Evolutionary conservation across 2,329 filamentous ascomycete genomes (phyloP).

Genomic region (Neopestalotiopsis clavispora): DNA sequence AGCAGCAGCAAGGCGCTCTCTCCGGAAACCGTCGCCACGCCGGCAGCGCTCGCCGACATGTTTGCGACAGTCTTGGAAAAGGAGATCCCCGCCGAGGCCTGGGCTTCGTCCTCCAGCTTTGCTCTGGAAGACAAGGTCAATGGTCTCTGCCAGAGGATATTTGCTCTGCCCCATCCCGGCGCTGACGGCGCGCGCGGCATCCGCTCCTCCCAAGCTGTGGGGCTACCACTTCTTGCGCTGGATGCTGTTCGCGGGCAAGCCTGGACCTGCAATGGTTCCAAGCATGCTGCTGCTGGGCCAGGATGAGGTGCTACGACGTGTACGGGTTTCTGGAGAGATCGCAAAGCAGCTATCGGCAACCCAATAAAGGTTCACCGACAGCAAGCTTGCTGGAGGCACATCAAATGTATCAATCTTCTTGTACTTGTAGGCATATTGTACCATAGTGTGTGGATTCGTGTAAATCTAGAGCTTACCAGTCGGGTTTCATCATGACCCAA

Average conservation of each 20-base stretch:
- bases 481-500: neutral
- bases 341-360: conserved; percentile 17
- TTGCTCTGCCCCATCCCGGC: conserved; percentile 14
- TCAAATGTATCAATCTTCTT: neutral
- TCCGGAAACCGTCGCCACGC: neutral
- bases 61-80: conserved; percentile 23
- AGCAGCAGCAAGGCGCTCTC: neutral
- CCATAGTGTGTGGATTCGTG: conserved; percentile 16
- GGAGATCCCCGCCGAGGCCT: conserved; percentile 23
- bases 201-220: conserved; percentile 21
- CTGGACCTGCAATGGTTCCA: conserved; percentile 29
- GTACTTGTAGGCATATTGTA: neutral
- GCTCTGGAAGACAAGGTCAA: conserved; percentile 9
- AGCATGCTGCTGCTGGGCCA: conserved; percentile 33
- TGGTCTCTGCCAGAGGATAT: conserved; percentile 28
- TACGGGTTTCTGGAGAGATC: conserved; percentile 25
- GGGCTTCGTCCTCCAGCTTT: conserved; percentile 20
- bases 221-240: conserved; percentile 35
- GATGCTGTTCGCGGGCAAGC: conserved; percentile 28
- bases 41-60: conserved; percentile 21
- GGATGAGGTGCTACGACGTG: conserved; percentile 30
- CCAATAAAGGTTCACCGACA: neutral
- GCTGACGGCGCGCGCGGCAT: neutral
- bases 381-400: neutral
- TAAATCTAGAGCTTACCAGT: conserved; percentile 20